Conservation (phyloP, 208 protist genomes). For the Trypanosoma lewisi region DNA sequence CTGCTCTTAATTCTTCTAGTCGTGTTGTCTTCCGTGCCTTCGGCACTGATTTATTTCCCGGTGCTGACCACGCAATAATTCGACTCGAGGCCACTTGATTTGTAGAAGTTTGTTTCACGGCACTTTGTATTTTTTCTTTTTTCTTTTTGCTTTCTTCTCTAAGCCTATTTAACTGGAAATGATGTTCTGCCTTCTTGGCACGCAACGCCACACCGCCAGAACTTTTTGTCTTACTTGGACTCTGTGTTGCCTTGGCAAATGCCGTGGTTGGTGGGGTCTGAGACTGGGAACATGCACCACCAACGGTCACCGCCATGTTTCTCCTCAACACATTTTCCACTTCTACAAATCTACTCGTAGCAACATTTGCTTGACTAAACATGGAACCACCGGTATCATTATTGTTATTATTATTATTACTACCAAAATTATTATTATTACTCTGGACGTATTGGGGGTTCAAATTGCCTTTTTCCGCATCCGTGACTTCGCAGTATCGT, state of each 20-base stretch:
- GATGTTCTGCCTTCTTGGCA: neutral
- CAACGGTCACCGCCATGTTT: neutral
- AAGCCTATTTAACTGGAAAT: neutral
- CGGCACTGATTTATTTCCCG: neutral
- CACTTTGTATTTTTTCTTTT: neutral
- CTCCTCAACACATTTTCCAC: too few species aligned
- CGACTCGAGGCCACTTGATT: neutral
- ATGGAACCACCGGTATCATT: too few species aligned
- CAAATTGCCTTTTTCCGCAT: neutral
- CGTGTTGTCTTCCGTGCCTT: neutral
- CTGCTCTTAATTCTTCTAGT: neutral
- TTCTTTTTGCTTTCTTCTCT: neutral
- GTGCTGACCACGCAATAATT: neutral
- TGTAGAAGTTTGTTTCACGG: neutral
- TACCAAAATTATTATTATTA: neutral
- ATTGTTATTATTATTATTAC: neutral
- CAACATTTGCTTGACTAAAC: too few species aligned
- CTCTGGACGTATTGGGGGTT: neutral
- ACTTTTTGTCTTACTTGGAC: neutral
- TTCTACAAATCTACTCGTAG: too few species aligned
- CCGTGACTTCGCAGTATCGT: neutral
- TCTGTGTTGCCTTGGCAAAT: neutral
- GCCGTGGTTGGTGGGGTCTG: neutral
- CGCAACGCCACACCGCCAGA: neutral
- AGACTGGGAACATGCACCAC: neutral